A percentile compares a stretch with the other conserved stretches of the same genome.
Evolutionary conservation across 768 basidiomycete genomes (phyloP).

Genomic region (Kwoniella sp.): DNA sequence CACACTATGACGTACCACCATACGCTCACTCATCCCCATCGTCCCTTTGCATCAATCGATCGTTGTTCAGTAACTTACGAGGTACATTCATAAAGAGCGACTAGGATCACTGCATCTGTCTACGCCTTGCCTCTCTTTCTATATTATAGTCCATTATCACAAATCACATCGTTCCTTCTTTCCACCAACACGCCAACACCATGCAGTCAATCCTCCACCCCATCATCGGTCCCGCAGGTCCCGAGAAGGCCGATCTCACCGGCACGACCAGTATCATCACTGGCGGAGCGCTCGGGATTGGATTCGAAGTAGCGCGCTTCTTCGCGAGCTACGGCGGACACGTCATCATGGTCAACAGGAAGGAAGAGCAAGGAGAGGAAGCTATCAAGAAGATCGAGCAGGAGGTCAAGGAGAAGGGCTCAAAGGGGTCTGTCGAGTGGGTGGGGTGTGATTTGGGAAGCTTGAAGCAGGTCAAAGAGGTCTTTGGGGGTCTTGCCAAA

Average conservation of each 20-base stretch:
- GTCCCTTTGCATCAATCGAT: background rate
- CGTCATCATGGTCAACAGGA: slow-evolving; percentile 53
- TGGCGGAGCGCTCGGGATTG: slow-evolving; percentile 33
- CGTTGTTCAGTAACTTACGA: too few relatives aligned
- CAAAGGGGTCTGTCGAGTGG: slow-evolving; percentile 43
- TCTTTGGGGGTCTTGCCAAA: slow-evolving; percentile 36
- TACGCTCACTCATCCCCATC: background rate
- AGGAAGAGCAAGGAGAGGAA: slow-evolving; percentile 53
- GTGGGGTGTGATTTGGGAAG: slow-evolving; percentile 44
- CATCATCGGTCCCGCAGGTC: slow-evolving; percentile 49
- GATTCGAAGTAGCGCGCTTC: slow-evolving; percentile 43
- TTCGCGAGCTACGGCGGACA: slow-evolving; percentile 40
- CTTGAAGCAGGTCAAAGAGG: slow-evolving; percentile 48
- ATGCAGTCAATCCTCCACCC: slow-evolving; percentile 50
- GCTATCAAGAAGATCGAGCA: slow-evolving; percentile 47
- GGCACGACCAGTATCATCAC: slow-evolving; percentile 45
- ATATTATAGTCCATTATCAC: background rate
- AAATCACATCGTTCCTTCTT: background rate
- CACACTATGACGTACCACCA: background rate
- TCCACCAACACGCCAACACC: slow-evolving; percentile 1
- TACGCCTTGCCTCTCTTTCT: too few relatives aligned
- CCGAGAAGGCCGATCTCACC: slow-evolving; percentile 41
- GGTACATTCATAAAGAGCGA: background rate
- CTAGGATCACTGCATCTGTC: background rate
- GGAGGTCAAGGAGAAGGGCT: slow-evolving; percentile 35